Evolutionary conservation across 441 rosid species (phyloP), one percentile per base, ranked within the genome.

Genomic region (Euphorbia corollata): DNA sequence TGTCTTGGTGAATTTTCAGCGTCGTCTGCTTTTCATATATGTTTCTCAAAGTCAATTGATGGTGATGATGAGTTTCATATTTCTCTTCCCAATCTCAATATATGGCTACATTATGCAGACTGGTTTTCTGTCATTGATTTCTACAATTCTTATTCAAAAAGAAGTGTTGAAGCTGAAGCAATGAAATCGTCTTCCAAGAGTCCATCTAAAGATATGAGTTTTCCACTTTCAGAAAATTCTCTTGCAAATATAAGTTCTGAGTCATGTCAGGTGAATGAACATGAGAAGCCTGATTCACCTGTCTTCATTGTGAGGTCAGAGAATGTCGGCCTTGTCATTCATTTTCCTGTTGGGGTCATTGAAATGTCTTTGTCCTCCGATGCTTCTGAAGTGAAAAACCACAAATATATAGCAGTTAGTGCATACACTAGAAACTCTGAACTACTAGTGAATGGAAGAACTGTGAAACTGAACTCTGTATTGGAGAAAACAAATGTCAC

Each of bases 1-100:
- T 91, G 90, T 81, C 71, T 65, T 59, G 38, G 50, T 68, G 59
- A 71, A 59, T 63, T 68, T 74, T 80, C 75, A 77, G 77, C 72
- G 43, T 71, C 84, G 15, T 81, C 85, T 23, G 92, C 81, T 69
- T 81, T 87, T 53, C 70, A 74, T 68, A 56, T 89, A 74, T 71
- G 78, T 77, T 79, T 83, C 74, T 77, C 76, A 43, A 77, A 77
- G 74, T 75, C 74, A 22, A 82, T 63, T 75, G 75, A 70, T 32
- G 77, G 71, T 72, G 81, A 63, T 62, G 77, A 71, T 70, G 80
- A 78, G 71, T 57, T 94, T 72, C 68, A 68, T 64, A 63, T 94
- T 68, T 80, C 82, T 74, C 85, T 89, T 71, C 99, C 99, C 69
- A 80, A 87, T 76, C 81, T 91, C 64, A 82, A 84, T 75, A 65